Base-by-base conservation (phyloP, 768 basidiomycete genomes). In the Kondoa subrosea region DNA sequence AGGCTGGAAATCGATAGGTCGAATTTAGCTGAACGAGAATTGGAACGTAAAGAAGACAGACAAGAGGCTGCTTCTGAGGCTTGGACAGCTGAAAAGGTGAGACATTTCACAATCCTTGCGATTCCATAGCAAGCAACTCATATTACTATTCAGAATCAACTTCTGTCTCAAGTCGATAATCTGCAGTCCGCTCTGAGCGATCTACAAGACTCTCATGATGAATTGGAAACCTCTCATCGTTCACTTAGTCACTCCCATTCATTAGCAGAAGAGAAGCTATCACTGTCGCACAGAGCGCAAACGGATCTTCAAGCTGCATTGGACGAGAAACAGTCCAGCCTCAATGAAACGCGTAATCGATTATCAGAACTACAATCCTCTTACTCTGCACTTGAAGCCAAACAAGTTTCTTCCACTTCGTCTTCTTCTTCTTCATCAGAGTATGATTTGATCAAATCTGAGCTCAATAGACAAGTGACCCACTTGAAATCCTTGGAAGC, bases 401-500 rank as follows among this genome's bases (percentile, higher is more conserved):
- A 50, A 50, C 12, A 8, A 8, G 40, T 8, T 50, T 50, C 40
- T 50, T 21, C 21, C 8, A 50, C 40, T 26, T 25, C 25, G 56
- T 57, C 29, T 26, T 31, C 40, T 50, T 8, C 40, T 21, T 8
- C 40, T 8, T 50, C 40, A 21, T 8, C 40, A 8, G 58, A 58
- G 12, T 33, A 26, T 12, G 69, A 69, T 21, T 58, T 69, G 17
- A 33, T 69, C 26, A 57, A 65, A n/a, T 26, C 61, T 34, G 69
- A 69, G 65, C 66, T 69, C 27, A 65, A 58, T n/a, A 65, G 66
- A 34, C 74, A 74, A 69, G 72, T 74, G 14, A 62, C 65, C 26
- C 71, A 72, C 12, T 67, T 74, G 31, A 69, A 69, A 29, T 67
- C 71, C 3, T 69, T 74, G 34, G 72, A 74, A 59, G 71, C 73